Evolutionary conservation across 2,329 filamentous ascomycete genomes (phyloP), one percentile per base, ranked within the genome.

Genomic region (Botrytis galanthina): DNA sequence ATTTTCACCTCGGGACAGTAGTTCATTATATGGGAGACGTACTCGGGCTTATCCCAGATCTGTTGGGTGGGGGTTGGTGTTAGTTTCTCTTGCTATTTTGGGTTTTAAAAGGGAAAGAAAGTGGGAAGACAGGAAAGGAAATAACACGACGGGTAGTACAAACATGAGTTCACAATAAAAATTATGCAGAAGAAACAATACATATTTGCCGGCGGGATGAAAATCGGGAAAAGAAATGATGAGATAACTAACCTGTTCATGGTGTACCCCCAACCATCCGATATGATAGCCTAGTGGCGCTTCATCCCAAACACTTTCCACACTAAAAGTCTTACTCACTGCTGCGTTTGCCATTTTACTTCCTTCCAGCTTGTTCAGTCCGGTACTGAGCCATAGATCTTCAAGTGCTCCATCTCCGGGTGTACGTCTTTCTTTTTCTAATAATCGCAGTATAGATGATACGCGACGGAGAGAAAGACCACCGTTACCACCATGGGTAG

Each of bases 1-100:
- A 89, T 82, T 75, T 82, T 84, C 32, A 89, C 79, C 79, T 89
- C 87, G 2, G 87, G 87, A 75, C 87, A 89, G 80, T 89, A 89
- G 29, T 85, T 81, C 75, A 87, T 86, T 37, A 88, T 87, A 71
- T 83, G 79, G 75, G 84, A 82, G 48, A 87, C 82, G 74, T 83
- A 81, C 2, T 76, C 78, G 2, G 79, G 80, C 68, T 85, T 80
- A 73, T 83, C 83, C 87, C 87, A 89, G 26, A 88, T 84, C 4
- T 78, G 22, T 7, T 3, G 12, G 12, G 81, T 82, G 29, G 82
- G 77, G 3, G 79, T 35, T 80, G 75, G 5, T 73, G 77, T 60
- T 20, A 72, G 70, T 44, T 57, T 32, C 12, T 16, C 14, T 0
- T 4, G 16, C 7, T 54, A 0, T 14, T 9, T 16, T 9, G 8